Percentiles rank a stretch among this genome's conserved stretches.
phyloP scores from a whole-genome alignment of 1,284 basidiomycete genomes.

The Ustilago sp. region DNA sequence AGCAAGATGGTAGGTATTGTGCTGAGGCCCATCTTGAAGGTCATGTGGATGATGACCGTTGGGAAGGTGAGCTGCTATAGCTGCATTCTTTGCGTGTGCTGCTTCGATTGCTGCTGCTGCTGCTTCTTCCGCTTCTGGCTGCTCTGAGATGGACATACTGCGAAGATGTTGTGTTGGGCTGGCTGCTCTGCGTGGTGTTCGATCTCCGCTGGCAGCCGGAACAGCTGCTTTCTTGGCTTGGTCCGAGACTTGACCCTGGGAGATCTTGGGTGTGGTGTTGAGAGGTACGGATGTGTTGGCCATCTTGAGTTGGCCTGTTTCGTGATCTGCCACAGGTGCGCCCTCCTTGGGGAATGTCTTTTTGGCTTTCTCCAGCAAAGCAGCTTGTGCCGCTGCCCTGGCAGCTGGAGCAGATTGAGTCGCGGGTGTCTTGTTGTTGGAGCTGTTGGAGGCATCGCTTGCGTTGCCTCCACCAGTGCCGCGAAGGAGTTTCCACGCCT shows the following conservation, averaged over 20 bases:
- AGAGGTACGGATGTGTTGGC: constrained; percentile 14
- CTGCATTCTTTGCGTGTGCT: constrained; percentile 30
- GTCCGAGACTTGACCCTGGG: constrained; percentile 17
- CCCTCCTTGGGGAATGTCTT: constrained; percentile 48
- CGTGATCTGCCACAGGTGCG: constrained; percentile 37
- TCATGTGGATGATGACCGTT: constrained; percentile 48
- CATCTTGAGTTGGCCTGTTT: constrained; percentile 46
- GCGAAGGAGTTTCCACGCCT: constrained; percentile 55
- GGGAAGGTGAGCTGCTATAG: constrained; percentile 15
- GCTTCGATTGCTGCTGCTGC: constrained; percentile 38
- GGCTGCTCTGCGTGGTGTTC: constrained; percentile 26
- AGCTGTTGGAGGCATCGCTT: constrained; percentile 18
- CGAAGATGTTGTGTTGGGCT: constrained; percentile 31
- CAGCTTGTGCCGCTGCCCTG: constrained; percentile 1
- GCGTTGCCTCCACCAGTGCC: constrained; percentile 24
- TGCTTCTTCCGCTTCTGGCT: constrained; percentile 33
- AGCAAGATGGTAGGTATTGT: constrained; percentile 46
- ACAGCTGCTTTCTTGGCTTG: constrained; percentile 22
- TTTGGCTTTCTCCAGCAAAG: constrained; percentile 27
- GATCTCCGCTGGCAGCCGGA: constrained; percentile 16
- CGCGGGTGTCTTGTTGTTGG: not conserved
- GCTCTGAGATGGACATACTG: constrained; percentile 35
- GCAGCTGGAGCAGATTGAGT: not conserved
- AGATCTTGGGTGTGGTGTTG: constrained; percentile 11
- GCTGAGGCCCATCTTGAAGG: constrained; percentile 45